Conservation (phyloP, 1,139 yeast species). For the Magnusiomyces starmeri region DNA sequence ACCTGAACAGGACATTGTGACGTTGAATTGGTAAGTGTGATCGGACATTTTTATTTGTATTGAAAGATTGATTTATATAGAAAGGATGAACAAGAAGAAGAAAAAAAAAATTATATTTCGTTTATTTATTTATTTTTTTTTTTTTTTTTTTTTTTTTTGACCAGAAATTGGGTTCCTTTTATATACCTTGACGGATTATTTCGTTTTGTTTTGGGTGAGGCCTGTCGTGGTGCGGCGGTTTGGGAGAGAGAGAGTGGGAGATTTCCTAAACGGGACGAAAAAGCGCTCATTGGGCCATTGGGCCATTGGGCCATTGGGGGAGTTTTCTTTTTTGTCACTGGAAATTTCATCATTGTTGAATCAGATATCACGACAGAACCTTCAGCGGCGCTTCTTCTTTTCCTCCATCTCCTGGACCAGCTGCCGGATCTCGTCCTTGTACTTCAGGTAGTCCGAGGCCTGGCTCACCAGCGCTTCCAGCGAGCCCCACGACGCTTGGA, state of each 20-base stretch:
- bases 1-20: conserved; percentile 72
- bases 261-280: too few species aligned
- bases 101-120: neutral
- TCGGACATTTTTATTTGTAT: conserved; percentile 34
- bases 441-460: neutral
- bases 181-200: too few species aligned
- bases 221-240: too few species aligned
- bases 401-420: neutral
- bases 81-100: neutral
- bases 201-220: too few species aligned
- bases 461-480: neutral
- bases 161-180: neutral
- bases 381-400: neutral
- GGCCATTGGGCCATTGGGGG: too few species aligned
- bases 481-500: neutral
- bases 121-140: neutral
- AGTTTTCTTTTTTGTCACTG: too few species aligned
- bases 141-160: neutral
- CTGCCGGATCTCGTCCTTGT: neutral
- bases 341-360: too few species aligned
- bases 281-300: too few species aligned
- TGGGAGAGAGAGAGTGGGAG: too few species aligned
- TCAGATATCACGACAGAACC: too few species aligned
- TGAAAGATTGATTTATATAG: neutral
- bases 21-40: conserved; percentile 67